These are phyloP conservation scores for Zoysia matrella DNA, from an alignment of 202 grass and related monocot species.

Conservation along the genomic window DNA sequence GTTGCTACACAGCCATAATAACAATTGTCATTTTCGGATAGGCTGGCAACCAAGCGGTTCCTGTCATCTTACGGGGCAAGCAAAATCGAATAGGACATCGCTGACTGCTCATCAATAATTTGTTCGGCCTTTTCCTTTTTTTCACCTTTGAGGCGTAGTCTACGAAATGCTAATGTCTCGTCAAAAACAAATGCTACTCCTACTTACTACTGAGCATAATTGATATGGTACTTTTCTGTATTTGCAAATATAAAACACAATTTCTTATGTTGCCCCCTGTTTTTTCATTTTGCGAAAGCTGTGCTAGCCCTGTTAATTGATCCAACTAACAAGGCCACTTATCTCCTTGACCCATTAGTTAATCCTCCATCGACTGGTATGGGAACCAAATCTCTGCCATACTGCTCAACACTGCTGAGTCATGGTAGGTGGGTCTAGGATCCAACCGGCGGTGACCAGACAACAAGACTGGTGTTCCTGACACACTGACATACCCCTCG, in stretches of 20 bases:
- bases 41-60: constrained; percentile 11
- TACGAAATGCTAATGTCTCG: neutral
- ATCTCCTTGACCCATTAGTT: neutral
- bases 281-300: no score
- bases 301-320: neutral
- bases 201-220: neutral
- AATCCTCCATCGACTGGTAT: neutral
- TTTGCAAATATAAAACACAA: neutral
- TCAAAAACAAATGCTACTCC: neutral
- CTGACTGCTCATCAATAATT: constrained; percentile 1
- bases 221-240: neutral
- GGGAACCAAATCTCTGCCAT: no score
- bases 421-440: no score
- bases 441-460: no score
- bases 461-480: no score
- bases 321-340: neutral
- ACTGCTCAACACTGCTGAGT: no score
- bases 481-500: no score
- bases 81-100: constrained; percentile 1
- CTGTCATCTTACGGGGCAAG: constrained; percentile 22
- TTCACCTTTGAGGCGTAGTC: neutral
- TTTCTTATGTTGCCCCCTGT: neutral
- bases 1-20: neutral
- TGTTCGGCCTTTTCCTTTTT: neutral
- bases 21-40: constrained; percentile 26